phyloP scores from a whole-genome alignment of 371 early-diverging fungal species.

The Chytridium lagenaria region DNA sequence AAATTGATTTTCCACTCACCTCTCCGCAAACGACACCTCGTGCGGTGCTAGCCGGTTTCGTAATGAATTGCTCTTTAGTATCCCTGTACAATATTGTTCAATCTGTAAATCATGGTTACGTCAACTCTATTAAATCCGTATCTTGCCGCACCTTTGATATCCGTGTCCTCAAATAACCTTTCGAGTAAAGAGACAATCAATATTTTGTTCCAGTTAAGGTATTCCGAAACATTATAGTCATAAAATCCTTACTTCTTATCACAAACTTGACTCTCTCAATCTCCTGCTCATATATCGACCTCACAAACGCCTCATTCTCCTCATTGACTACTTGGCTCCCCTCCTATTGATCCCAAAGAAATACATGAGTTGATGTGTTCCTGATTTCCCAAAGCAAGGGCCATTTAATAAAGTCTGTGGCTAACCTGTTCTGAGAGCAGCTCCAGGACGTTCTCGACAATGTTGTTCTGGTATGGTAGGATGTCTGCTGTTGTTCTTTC shows the following conservation, averaged over 20 bases:
- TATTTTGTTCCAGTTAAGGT: neutral
- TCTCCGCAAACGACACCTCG: constrained; percentile 43
- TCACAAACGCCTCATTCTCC: constrained; percentile 49
- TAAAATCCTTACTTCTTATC: constrained; percentile 70
- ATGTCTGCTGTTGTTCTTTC: constrained; percentile 3
- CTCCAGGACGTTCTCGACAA: neutral
- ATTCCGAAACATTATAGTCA: neutral
- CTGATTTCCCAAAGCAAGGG: too few relatives aligned
- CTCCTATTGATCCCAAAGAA: neutral
- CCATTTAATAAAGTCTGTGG: neutral
- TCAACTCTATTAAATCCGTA: neutral
- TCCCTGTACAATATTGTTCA: constrained; percentile 30
- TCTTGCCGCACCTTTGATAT: neutral
- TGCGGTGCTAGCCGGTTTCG: constrained; percentile 29
- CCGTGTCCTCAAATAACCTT: neutral
- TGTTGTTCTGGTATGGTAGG: neutral
- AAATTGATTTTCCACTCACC: constrained; percentile 13
- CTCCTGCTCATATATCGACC: constrained; percentile 78
- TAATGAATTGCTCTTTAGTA: constrained; percentile 23
- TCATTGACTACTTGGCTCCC: neutral
- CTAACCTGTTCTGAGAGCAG: neutral
- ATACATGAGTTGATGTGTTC: too few relatives aligned
- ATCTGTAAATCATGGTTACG: constrained; percentile 31
- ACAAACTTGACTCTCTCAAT: constrained; percentile 83
- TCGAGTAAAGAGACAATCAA: neutral